Base-by-base conservation (phyloP, 257 asterid species). In the Nemophila menziesii region DNA sequence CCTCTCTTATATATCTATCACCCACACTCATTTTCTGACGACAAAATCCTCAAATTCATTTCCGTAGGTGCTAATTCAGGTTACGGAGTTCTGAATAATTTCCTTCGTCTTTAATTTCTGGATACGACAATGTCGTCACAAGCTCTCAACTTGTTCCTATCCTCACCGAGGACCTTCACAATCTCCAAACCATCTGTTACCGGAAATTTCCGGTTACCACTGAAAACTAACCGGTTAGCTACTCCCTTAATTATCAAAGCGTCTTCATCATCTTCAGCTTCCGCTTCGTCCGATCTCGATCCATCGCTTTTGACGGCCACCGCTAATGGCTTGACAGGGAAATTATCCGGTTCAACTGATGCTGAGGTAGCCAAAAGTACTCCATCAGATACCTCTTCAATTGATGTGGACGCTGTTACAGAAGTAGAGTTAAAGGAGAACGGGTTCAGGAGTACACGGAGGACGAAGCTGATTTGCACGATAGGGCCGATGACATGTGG, bases 371-470 rank as follows among this genome's bases (percentile, higher is more conserved):
- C 71, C 34, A 21, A 12, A 22, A 54, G 60, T 13, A 62, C 15
- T 7, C 38, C 47, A 7, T 46, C 70, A 6, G 97, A 86, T 43
- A 64, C 82, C 48, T 52, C 78, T 42, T 64, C 95, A 39, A 76
- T 90, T 41, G 99, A 90, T 49, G 94, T 90, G 3, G 99, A 90
- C 24, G 58, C 92, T 2, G 96, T 85, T 33, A 90, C 99, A 55
- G 99, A 85, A 74, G 81, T 72, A 38, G 99, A 90, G 62, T 64
- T 90, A 50, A 90, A 90, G 86, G 99, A 90, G 92, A 85, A 90
- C 29, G 99, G 99, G 1, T 85, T 85, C 67, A 60, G 93, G 52
- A 90, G 99, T 68, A 90, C 99, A 42, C 70, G 99, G 56, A 70
- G 99, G 48, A 90, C 99, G 38, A 90, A 90, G 75, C 72, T 90